Conservation (phyloP, 306 rosid genomes). For the Cucurbita ficifolia region DNA sequence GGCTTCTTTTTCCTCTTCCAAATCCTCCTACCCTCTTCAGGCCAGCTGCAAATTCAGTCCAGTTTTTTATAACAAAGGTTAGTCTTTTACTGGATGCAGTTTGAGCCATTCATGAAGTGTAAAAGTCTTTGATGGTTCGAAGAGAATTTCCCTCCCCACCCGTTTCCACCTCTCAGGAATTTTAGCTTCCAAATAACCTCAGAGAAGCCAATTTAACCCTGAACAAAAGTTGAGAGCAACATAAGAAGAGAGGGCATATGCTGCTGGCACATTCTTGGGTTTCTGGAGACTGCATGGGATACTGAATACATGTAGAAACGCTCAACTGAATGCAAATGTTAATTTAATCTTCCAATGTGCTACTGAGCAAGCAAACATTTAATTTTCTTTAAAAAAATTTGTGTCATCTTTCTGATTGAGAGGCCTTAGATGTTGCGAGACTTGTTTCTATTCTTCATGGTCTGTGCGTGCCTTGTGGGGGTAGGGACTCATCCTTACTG, state of each 20-base stretch:
- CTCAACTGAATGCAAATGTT: neutral
- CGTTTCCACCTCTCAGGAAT: neutral
- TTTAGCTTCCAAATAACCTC: neutral
- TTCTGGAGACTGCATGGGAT: neutral
- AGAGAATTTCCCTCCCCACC: neutral
- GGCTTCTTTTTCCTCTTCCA: neutral
- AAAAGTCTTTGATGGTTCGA: neutral
- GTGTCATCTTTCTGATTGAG: no score
- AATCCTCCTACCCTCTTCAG: neutral
- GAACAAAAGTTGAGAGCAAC: neutral
- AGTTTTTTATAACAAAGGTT: neutral
- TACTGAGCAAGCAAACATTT: neutral
- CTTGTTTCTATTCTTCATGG: no score
- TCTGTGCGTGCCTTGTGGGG: no score
- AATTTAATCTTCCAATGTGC: neutral
- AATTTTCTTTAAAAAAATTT: neutral
- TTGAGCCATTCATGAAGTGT: neutral
- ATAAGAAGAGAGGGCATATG: neutral
- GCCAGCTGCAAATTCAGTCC: neutral
- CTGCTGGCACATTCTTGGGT: neutral
- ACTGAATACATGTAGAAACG: no score
- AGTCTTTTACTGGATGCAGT: neutral
- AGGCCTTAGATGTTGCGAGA: no score
- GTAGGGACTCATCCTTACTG: no score
- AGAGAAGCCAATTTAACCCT: neutral